These are phyloP conservation scores for Thozetella sp. DNA, from an alignment of 495 filamentous ascomycete species.

Conservation along the genomic window DNA sequence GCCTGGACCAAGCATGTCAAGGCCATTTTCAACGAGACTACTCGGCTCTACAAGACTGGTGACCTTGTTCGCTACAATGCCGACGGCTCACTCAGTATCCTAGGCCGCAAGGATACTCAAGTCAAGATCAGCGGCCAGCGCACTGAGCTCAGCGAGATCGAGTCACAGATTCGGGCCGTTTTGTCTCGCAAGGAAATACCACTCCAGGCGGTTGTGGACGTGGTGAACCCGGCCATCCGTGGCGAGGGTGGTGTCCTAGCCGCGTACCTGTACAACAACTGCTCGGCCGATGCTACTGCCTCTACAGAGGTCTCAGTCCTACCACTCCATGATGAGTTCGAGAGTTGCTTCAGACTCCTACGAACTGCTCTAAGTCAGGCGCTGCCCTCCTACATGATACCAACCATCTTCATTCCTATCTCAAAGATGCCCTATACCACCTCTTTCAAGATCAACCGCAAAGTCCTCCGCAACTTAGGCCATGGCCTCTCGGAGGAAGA, in stretches of 20 bases:
- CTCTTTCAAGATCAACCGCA: background rate
- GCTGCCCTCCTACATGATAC: background rate
- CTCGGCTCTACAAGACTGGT: slow-evolving; percentile 30
- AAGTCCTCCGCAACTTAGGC: background rate
- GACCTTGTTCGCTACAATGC: slow-evolving; percentile 51
- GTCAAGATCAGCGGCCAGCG: slow-evolving; percentile 38
- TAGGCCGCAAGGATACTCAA: slow-evolving; percentile 36
- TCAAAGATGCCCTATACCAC: background rate
- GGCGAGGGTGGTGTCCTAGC: slow-evolving; percentile 30
- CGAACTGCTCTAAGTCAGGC: background rate
- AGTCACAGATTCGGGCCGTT: slow-evolving; percentile 18
- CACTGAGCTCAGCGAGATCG: slow-evolving; percentile 38
- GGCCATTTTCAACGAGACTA: slow-evolving; percentile 2
- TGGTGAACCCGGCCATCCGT: slow-evolving; percentile 37
- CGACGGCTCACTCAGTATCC: slow-evolving; percentile 41
- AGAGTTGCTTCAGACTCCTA: background rate
- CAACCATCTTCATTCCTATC: background rate
- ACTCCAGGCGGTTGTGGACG: slow-evolving; percentile 29
- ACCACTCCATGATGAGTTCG: background rate
- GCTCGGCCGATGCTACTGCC: background rate
- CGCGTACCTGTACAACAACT: slow-evolving; percentile 22
- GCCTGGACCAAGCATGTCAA: slow-evolving; percentile 30
- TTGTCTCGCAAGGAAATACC: slow-evolving; percentile 8
- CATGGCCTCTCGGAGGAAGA: background rate
- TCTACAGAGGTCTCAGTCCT: background rate